A percentile compares a stretch with the other conserved stretches of the same genome.
Conservation (phyloP, 2,329 filamentous ascomycete genomes). For the Alternaria incomplexa region DNA sequence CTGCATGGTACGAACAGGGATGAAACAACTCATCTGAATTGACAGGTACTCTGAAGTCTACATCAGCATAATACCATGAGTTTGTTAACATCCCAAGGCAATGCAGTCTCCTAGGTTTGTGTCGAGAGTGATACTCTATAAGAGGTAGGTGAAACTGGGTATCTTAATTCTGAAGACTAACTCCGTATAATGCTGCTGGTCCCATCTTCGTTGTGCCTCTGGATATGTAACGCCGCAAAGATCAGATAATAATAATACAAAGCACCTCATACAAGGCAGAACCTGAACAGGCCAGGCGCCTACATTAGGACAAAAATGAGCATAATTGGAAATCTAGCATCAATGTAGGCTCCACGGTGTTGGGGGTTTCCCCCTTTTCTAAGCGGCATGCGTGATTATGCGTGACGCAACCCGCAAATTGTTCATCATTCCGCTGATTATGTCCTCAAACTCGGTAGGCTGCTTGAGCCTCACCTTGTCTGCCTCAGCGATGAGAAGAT, state of each 20-base stretch:
- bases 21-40: neutral
- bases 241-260: conserved; percentile 17
- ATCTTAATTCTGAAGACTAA: conserved; percentile 37
- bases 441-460: conserved; percentile 57
- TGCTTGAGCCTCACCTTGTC: conserved; percentile 61
- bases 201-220: neutral
- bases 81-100: neutral
- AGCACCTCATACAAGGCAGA: neutral
- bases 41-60: neutral
- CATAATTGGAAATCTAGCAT: neutral
- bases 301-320: neutral
- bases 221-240: neutral
- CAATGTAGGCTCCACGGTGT: neutral
- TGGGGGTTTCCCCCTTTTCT: neutral
- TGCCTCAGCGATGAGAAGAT: conserved; percentile 70
- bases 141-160: conserved; percentile 31
- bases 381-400: conserved; percentile 35
- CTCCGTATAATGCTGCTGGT: conserved; percentile 27
- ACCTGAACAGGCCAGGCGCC: neutral
- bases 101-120: neutral
- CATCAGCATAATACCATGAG: neutral
- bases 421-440: conserved; percentile 77
- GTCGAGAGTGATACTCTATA: neutral
- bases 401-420: conserved; percentile 57
- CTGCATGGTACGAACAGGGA: neutral